Evolutionary conservation across 805 yeast genomes (phyloP).

Genomic region (Deakozyma indianensis): DNA sequence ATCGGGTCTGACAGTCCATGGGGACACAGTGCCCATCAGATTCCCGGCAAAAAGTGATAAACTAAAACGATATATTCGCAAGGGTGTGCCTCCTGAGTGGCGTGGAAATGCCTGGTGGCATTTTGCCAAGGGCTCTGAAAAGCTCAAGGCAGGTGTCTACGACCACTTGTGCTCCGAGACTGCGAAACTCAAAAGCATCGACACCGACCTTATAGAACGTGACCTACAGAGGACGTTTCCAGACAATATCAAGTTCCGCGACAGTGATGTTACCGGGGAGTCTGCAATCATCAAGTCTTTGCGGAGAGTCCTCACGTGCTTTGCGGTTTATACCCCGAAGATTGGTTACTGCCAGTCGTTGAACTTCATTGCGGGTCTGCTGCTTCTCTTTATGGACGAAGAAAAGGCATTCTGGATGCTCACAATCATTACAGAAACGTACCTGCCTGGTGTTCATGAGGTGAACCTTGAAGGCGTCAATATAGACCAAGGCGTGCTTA

Average conservation of each 20-base stretch:
- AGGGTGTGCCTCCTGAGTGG: conserved; percentile 96
- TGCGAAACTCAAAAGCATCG: conserved; percentile 39
- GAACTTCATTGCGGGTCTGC: conserved; percentile 79
- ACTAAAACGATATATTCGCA: conserved; percentile 63
- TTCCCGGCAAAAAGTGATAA: conserved; percentile 21
- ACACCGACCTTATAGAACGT: conserved; percentile 85
- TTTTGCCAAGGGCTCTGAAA: conserved; percentile 76
- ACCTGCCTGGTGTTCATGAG: conserved; percentile 85
- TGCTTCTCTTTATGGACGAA: conserved; percentile 75
- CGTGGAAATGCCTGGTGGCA: conserved; percentile 95
- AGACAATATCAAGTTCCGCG: conserved; percentile 71
- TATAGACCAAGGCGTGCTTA: conserved; percentile 84
- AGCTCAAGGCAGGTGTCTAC: conserved; percentile 60
- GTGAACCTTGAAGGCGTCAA: conserved; percentile 86
- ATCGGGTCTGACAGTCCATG: conserved; percentile 40
- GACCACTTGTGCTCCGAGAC: conserved; percentile 52
- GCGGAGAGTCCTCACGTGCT: conserved; percentile 70
- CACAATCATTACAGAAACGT: conserved; percentile 72
- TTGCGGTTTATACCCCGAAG: conserved; percentile 72
- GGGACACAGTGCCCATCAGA: conserved; percentile 26
- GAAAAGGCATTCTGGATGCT: conserved; percentile 93
- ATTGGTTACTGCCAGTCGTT: conserved; percentile 95
- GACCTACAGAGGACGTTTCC: conserved; percentile 93
- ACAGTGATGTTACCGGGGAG: conserved; percentile 30
- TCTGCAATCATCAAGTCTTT: conserved; percentile 54